Evolutionary conservation across 1,284 basidiomycete genomes (phyloP).

Genomic region (Lignosus rhinocerotis): DNA sequence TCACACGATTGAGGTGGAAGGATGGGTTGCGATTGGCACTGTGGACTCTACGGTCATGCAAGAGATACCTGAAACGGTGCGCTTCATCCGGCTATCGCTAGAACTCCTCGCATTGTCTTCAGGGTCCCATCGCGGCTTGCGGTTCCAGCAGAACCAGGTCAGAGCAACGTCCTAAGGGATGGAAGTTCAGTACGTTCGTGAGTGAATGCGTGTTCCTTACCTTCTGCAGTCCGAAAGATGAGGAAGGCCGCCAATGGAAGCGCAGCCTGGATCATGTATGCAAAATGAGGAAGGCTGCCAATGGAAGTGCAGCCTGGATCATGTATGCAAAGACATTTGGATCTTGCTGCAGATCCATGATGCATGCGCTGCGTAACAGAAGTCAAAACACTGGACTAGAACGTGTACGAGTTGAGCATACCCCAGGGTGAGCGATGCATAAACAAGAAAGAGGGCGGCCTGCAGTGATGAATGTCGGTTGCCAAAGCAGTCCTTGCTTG

Average conservation of each 20-base stretch:
- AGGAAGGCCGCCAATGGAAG: too few relatives aligned
- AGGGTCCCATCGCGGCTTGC: slow-evolving; percentile 8
- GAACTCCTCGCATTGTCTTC: slow-evolving; percentile 2
- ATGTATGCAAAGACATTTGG: slow-evolving; percentile 44
- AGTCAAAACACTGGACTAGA: neutral
- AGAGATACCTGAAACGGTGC: slow-evolving; percentile 11
- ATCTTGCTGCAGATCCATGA: slow-evolving; percentile 41
- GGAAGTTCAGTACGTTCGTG: neutral
- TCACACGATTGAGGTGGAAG: slow-evolving; percentile 15
- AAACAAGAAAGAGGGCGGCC: slow-evolving; percentile 37
- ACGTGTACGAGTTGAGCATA: neutral
- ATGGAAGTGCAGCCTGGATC: slow-evolving; percentile 53
- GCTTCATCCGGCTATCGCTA: neutral
- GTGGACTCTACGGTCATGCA: slow-evolving; percentile 15
- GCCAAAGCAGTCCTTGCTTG: neutral
- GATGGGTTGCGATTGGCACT: slow-evolving; percentile 13
- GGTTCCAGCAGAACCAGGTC: slow-evolving; percentile 37
- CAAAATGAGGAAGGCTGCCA: slow-evolving; percentile 46
- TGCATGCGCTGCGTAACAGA: slow-evolving; percentile 36
- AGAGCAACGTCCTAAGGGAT: slow-evolving; percentile 37
- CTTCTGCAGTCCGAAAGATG: slow-evolving; percentile 49
- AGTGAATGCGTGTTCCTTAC: slow-evolving; percentile 26
- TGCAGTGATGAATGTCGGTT: neutral
- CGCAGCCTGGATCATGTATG: too few relatives aligned
- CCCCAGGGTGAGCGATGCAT: slow-evolving; percentile 21